Evolutionary conservation across 2,329 filamentous ascomycete genomes (phyloP).

Genomic region (Fusarium oxysporum): DNA sequence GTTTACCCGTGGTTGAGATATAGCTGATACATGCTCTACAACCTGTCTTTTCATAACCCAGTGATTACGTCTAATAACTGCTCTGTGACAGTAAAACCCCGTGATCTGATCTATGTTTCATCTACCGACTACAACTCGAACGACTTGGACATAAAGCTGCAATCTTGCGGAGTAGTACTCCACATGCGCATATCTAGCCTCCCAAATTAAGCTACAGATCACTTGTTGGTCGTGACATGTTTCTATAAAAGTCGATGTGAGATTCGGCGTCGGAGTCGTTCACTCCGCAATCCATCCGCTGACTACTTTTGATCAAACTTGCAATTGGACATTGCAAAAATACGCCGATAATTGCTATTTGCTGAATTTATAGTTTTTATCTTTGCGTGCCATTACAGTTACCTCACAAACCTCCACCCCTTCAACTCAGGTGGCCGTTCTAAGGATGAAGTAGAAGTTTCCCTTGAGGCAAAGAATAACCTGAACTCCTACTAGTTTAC

Average conservation of each 20-base stretch:
- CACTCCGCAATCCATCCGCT: neutral
- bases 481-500: neutral
- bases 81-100: neutral
- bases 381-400: neutral
- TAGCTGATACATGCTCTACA: neutral
- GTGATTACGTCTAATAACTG: neutral
- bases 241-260: neutral
- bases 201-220: neutral
- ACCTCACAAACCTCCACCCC: neutral
- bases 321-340: neutral
- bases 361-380: neutral
- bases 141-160: conserved; percentile 21
- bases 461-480: neutral
- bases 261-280: neutral
- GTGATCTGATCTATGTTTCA: conserved; percentile 19
- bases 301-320: neutral
- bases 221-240: neutral
- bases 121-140: neutral
- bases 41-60: neutral
- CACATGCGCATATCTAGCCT: conserved; percentile 1
- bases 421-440: neutral
- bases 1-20: neutral
- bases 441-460: neutral
- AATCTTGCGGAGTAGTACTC: conserved; percentile 30
- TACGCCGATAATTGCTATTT: neutral